A percentile compares a stretch with the other conserved stretches of the same genome.
Conservation (phyloP, 2,329 filamentous ascomycete genomes). For the Arachnomyces sp. region DNA sequence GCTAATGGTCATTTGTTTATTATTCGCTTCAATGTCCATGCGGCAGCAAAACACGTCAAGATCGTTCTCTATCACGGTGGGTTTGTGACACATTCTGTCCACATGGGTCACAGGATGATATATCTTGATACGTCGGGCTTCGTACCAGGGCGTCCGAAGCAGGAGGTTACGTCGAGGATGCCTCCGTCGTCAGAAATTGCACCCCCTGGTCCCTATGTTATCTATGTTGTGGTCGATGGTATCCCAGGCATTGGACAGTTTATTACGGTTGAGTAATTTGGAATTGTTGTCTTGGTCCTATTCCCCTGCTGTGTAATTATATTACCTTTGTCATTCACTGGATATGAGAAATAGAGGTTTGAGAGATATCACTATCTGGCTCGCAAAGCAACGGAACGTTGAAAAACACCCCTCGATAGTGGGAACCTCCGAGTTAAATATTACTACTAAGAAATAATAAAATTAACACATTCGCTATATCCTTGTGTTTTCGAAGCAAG, state of each 20-base stretch:
- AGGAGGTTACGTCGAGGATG: slow-evolving; percentile 43
- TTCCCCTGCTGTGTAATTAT: too few species aligned
- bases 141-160: slow-evolving; percentile 36
- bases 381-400: too few species aligned
- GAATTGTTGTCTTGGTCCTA: too few species aligned
- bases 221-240: slow-evolving; percentile 53
- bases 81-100: slow-evolving; percentile 54
- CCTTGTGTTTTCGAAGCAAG: too few species aligned
- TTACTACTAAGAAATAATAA: too few species aligned
- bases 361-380: too few species aligned
- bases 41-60: slow-evolving; percentile 38
- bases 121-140: slow-evolving; percentile 47
- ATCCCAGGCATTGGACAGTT: slow-evolving; percentile 48
- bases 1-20: slow-evolving; percentile 40
- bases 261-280: slow-evolving; percentile 26
- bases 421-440: too few species aligned
- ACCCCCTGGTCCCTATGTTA: slow-evolving; percentile 53
- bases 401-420: too few species aligned
- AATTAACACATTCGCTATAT: too few species aligned
- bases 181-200: slow-evolving; percentile 50
- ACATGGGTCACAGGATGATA: slow-evolving; percentile 55
- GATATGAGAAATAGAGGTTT: too few species aligned
- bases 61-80: slow-evolving; percentile 52
- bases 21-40: slow-evolving; percentile 41
- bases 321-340: too few species aligned